Evolutionary conservation across 1,139 yeast species (phyloP).

Genomic region (Saccharomycopsis hybrid): DNA sequence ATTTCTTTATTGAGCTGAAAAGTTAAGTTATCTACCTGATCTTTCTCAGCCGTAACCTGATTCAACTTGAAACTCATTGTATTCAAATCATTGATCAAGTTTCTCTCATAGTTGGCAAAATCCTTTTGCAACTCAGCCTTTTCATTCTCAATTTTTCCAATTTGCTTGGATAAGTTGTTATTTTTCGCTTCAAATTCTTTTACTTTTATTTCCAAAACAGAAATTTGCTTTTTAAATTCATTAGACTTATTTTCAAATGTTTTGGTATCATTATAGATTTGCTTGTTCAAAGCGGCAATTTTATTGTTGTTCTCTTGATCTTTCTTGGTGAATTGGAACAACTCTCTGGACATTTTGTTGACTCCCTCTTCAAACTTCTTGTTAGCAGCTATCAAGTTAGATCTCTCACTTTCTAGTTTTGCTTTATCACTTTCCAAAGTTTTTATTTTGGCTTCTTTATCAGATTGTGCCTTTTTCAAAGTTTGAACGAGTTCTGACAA

Average conservation of each 20-base stretch:
- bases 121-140: constrained; percentile 17
- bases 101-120: constrained; percentile 19
- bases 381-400: constrained; percentile 40
- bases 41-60: constrained; percentile 11
- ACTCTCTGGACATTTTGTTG: constrained; percentile 82
- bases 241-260: constrained; percentile 29
- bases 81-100: constrained; percentile 20
- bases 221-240: constrained; percentile 23
- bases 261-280: constrained; percentile 27
- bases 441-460: constrained; percentile 25
- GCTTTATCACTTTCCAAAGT: constrained; percentile 32
- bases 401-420: constrained; percentile 35
- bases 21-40: neutral
- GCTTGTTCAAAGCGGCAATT: constrained; percentile 38
- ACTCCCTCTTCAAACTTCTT: constrained; percentile 79
- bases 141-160: constrained; percentile 26
- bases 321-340: constrained; percentile 58
- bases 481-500: constrained; percentile 16
- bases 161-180: constrained; percentile 6
- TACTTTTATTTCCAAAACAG: constrained; percentile 12
- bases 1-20: constrained; percentile 12
- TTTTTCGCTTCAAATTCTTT: constrained; percentile 24
- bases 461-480: constrained; percentile 24
- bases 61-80: constrained; percentile 16
- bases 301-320: constrained; percentile 47